Base-by-base conservation (phyloP, 2,329 filamentous ascomycete genomes). In the Cladobotryum mycophilum region DNA sequence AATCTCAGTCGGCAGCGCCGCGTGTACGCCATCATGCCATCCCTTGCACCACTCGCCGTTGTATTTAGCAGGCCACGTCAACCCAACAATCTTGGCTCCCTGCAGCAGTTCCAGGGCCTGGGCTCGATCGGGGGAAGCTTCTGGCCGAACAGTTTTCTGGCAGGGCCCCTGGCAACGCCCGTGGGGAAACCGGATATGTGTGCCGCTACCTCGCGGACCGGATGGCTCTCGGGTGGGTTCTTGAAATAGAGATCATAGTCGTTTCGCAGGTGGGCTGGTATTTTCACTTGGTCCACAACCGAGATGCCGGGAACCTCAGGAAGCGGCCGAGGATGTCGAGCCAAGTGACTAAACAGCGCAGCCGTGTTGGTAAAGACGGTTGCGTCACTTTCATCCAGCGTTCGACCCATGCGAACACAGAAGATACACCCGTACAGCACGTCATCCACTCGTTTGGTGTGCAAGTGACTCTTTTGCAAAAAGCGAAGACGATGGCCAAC, bases 31-130 rank as follows among this genome's bases (percentile, higher is more conserved):
- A 53, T 81, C 78, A 54, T 82, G 77, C 70, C 77, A 80, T 2
- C 75, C 79, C 51, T 79, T 69, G n/a, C 71, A 72, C 78, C 78
- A 82, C 56, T 80, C 78, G 13, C 79, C 79, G 3, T 70, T 64
- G 57, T 79, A 79, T 57, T 71, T 72, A 9, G 65, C 61, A 0
- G 76, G 77, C 59, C 78, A 81, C 37, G 71, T 67, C 25, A 82
- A 63, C 0, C 77, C 78, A 1, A 74, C 69, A 18, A 82, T 67
- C 41, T 66, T 70, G 1, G 76, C 76, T 1, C 76, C 78, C 13
- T 70, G 65, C 2, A 72, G 72, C 43, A 76, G 64, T 50, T 78
- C 74, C 13, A 78, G 61, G 2, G 70, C 73, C 0, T 69, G 65
- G 0, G 72, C 72, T 17, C 71, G 67, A 49, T 78, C 75, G 30